Evolutionary conservation across 208 protist genomes (phyloP).

Genomic region (Kentomonas sorsogonicus): DNA sequence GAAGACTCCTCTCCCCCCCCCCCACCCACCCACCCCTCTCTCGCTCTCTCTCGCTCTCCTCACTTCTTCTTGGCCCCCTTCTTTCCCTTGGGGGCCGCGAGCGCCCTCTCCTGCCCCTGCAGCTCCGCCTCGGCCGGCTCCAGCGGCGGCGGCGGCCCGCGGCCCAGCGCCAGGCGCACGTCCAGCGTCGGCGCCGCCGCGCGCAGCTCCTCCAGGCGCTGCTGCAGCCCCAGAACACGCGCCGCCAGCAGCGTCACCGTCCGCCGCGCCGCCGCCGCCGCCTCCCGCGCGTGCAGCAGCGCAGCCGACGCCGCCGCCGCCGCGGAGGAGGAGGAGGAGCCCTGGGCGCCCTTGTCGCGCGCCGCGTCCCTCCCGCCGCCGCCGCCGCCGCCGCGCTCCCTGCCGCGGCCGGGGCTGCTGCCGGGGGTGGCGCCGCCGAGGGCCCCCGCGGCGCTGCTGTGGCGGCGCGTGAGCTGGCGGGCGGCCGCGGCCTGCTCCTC

Average conservation of each 20-base stretch:
- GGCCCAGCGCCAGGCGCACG: conserved; percentile 33
- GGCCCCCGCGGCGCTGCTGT: not conserved
- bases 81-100: conserved; percentile 7
- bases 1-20: not conserved
- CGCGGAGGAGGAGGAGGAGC: not conserved
- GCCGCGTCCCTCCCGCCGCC: conserved; percentile 12
- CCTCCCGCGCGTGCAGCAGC: conserved; percentile 6
- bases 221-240: conserved; percentile 21
- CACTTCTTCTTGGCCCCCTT: not conserved
- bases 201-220: conserved; percentile 21
- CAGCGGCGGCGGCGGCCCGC: conserved; percentile 24
- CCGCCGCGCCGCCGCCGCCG: conserved; percentile 11
- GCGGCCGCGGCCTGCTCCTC: conserved; percentile 17
- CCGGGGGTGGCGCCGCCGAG: conserved; percentile 3
- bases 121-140: conserved; percentile 17
- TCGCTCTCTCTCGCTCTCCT: not conserved
- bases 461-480: conserved; percentile 8
- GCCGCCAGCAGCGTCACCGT: conserved; percentile 20
- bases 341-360: conserved; percentile 5
- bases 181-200: conserved; percentile 21
- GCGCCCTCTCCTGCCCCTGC: conserved; percentile 18
- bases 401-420: not conserved
- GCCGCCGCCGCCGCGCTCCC: conserved; percentile 9
- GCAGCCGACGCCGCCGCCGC: not conserved
- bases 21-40: not conserved